Base-by-base conservation (phyloP, 805 yeast species). In the Candida succiphila region DNA sequence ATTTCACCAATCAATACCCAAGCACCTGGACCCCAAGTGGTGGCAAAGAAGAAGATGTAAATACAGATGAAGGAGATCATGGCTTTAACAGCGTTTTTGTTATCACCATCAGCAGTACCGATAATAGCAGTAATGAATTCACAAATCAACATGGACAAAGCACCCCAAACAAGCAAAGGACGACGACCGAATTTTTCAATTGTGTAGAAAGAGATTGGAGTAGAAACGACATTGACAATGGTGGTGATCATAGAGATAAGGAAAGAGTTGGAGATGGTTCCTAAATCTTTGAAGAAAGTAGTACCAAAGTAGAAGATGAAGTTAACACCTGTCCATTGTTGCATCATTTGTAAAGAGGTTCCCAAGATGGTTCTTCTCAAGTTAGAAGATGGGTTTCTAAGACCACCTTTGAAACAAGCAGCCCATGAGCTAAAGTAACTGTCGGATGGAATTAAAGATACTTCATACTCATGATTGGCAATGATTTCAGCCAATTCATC, bases 1-100 rank as follows among this genome's bases (percentile, higher is more conserved):
- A 70, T 59, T 46, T 73, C 80, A 46, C 76, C 75, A 46, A 61
- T 56, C 35, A 72, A 55, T 31, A 73, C 83, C 88, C 89, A 83
- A 26, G 73, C 75, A 39, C 72, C 74, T 26, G 92, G 87, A 53
- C 89, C 89, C 89, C 92, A 84, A 17, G 89, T 72, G 4, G 84
- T 67, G 7, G 92, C 94, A 61, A 81, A 80, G 53, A 78, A 77
- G 35, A 78, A 75, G 44, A 84, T 78, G 52, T 79, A 84, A 26
- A 67, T 52, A 51, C 78, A 72, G 36, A 70, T 61, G 48, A 72
- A 66, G 8, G 61, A 37, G 39, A 58, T 49, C 57, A 57, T 52
- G 15, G 59, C 61, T 29, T 38, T 41, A 35, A 51, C 58, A 19
- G 61, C 54, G 15, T 40, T 38, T 2, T 33, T 35, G 40, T 51